Base-by-base conservation (phyloP, 768 basidiomycete species). In the Lactarius sanguifluus region DNA sequence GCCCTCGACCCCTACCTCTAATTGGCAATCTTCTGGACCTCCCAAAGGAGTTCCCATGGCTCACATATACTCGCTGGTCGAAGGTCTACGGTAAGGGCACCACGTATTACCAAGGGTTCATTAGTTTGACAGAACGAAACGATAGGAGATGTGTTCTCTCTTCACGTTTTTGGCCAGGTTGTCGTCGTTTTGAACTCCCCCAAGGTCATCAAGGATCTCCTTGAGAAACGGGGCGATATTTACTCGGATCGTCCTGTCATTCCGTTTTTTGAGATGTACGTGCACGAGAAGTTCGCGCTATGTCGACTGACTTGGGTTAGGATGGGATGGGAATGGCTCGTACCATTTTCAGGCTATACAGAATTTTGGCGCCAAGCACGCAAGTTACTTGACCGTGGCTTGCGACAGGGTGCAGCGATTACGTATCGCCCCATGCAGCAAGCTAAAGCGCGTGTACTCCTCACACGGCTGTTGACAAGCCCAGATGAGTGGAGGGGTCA, bases 151-250 rank as follows among this genome's bases (percentile, higher is more conserved):
- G 23, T n/a, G 15, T 2, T 64, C 13, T 38, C 40, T 65, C 62
- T 80, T 57, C 73, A 73, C 43, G 65, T 84, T 30, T 73, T 86
- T 40, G 79, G 81, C 30, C 81, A 80, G 62, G 77, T 80, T 16
- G 79, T 83, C 72, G 69, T 86, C 59, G 74, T 87, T 59, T 73
- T 87, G 40, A 85, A 81, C 73, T 80, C 79, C 62, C 64, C 76
- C 67, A 76, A 79, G 64, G 79, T 78, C 9, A 78, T 80, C 36
- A 76, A 77, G 15, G 83, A 82, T 65, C 74, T 87, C 28, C 76
- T 87, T 34, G 84, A 85, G 50, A 85, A 81, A 71, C 79, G 83
- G 60, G 81, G 84, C 64, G 70, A 79, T n/a, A 82, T 50, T 20
- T 67, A 54, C 61, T 62, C 61, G 20, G 61, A 54, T 32, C 65